Evolutionary conservation across 441 rosid genomes (phyloP), one percentile per base, ranked within the genome.

Genomic region (Adansonia madagascariensis): DNA sequence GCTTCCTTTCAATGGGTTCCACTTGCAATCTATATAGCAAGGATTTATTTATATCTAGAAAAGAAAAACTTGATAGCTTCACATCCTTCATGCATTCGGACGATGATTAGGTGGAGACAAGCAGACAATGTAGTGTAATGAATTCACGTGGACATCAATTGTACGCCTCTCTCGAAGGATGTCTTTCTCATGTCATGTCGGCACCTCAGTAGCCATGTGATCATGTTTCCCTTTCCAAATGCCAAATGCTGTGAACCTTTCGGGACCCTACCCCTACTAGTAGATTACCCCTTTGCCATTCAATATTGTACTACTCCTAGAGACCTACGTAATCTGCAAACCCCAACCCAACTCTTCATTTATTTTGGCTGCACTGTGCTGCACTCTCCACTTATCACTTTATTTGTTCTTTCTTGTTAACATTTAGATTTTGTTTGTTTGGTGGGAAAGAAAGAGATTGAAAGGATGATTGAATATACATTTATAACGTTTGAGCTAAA

Each of bases 81-180:
- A 31, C 39, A 31, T 31, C 39, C 39, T 31, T 31, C 39, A 31
- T 31, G 39, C 39, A 31, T 31, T 31, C 3, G 39, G 39, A 31
- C 39, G 39, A 31, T 31, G 39, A 31, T 31, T 31, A 31, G 39
- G 39, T 31, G 63, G 63, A 12, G 71, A 66, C 71, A 66, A 4
- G 35, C 46, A 6, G 72, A 67, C 72, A 67, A 5, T 44, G 55
- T 67, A 46, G 55, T 67, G 55, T 67, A 10, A 14, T 46, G 55
- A 67, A 67, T 46, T 67, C 64, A 67, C 72, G 55, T 67, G 72
- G 31, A 67, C 39, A 9, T 59, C 55, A 46, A 67, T 67, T 46
- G 39, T 46, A 20, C 20, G 22, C 20, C 11, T 20, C 53, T 46
- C 17, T 17, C 52, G 46, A 67, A 46, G 17, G 0, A 12, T 67